phyloP scores from a whole-genome alignment of 2,329 filamentous ascomycete species.

The Plectosphaerella plurivora region DNA sequence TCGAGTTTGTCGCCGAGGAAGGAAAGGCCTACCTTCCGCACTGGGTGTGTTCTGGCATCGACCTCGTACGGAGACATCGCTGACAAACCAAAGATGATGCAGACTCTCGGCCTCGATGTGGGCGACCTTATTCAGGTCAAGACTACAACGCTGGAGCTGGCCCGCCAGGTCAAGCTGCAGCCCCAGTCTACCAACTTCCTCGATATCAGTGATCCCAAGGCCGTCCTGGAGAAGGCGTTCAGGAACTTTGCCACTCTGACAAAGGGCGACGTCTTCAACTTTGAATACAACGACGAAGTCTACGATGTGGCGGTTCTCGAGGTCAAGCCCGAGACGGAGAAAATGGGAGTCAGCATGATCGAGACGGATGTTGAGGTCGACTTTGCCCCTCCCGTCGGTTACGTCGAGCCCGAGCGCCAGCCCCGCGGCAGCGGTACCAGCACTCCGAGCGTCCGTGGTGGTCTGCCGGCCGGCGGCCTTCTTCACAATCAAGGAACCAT shows the following conservation, averaged over 20 bases:
- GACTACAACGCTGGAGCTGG: slow-evolving; percentile 86
- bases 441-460: slow-evolving; percentile 68
- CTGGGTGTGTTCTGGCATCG: slow-evolving; percentile 59
- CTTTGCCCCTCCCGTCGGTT: slow-evolving; percentile 90
- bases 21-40: slow-evolving; percentile 93
- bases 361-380: slow-evolving; percentile 97
- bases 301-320: slow-evolving; percentile 93
- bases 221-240: slow-evolving; percentile 94
- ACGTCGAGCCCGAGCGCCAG: slow-evolving; percentile 74
- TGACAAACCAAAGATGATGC: slow-evolving; percentile 70
- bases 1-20: slow-evolving; percentile 97
- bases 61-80: background rate
- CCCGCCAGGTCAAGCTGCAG: slow-evolving; percentile 92
- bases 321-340: slow-evolving; percentile 78
- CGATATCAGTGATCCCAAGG: slow-evolving; percentile 95
- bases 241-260: slow-evolving; percentile 93
- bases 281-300: slow-evolving; percentile 90
- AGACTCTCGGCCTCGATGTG: slow-evolving; percentile 80
- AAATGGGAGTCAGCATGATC: slow-evolving; percentile 87
- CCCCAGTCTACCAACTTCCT: slow-evolving; percentile 91
- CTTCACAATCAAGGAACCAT: slow-evolving; percentile 86
- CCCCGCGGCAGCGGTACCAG: slow-evolving; percentile 68
- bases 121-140: slow-evolving; percentile 94
- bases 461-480: slow-evolving; percentile 65
- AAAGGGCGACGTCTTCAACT: slow-evolving; percentile 91